Percentiles rank a stretch among this genome's conserved stretches.
phyloP scores from a whole-genome alignment of 257 asterid species.

The Dorcoceras hygrometricum region DNA sequence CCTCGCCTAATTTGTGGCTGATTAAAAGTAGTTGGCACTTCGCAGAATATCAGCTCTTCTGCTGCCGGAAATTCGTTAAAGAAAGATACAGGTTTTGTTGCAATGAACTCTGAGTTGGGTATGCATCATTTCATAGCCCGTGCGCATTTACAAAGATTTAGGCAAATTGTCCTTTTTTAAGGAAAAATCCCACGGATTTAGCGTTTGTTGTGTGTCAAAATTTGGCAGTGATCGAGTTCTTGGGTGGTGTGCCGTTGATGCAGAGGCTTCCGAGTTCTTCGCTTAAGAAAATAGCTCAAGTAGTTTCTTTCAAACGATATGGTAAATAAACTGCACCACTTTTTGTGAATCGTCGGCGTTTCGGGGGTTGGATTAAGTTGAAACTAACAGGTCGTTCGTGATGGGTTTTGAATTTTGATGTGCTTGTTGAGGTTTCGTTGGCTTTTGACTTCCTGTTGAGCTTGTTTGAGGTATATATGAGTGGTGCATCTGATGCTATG shows the following conservation, averaged over 20 bases:
- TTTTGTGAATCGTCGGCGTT: conserved; percentile 3
- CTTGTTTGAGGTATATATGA: not conserved
- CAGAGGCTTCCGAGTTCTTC: conserved; percentile 87
- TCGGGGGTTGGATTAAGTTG: not conserved
- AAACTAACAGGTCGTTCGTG: not conserved
- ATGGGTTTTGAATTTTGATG: not conserved
- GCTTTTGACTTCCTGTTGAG: not conserved
- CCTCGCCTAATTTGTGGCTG: too few relatives aligned
- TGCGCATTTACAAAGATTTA: too few relatives aligned
- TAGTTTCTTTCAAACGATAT: conserved; percentile 55
- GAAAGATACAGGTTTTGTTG: not conserved
- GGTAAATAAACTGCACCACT: conserved; percentile 33
- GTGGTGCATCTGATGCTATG: not conserved
- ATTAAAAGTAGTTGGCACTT: too few relatives aligned
- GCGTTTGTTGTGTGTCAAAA: not conserved
- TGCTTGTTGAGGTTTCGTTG: not conserved
- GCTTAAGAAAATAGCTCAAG: conserved; percentile 61
- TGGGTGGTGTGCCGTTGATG: conserved; percentile 86
- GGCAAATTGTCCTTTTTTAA: not conserved
- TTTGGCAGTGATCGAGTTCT: conserved; percentile 75
- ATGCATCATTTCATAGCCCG: not conserved
- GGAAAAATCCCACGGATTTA: too few relatives aligned
- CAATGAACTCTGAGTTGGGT: not conserved
- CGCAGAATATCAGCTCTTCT: too few relatives aligned
- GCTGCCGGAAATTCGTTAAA: not conserved